A percentile compares a stretch with the other conserved stretches of the same genome.
Conservation (phyloP, 2,329 filamentous ascomycete species). For the Aureobasidium sp. region DNA sequence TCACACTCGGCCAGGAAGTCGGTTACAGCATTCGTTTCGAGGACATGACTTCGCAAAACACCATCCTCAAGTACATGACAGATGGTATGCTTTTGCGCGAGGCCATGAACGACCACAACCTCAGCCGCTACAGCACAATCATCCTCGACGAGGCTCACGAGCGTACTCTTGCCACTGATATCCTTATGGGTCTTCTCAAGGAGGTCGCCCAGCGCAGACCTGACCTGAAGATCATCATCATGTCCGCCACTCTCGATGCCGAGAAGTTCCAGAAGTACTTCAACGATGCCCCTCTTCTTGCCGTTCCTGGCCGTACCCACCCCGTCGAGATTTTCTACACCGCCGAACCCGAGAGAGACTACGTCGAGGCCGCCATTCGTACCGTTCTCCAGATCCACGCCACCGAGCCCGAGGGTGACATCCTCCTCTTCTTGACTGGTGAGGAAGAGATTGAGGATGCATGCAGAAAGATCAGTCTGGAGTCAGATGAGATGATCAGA, state of each 20-base stretch:
- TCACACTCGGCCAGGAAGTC: constrained; percentile 84
- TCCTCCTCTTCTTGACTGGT: constrained; percentile 89
- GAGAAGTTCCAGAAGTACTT: constrained; percentile 98
- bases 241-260: constrained; percentile 94
- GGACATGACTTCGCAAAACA: constrained; percentile 81
- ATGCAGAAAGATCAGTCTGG: constrained; percentile 80
- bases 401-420: constrained; percentile 83
- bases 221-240: constrained; percentile 97
- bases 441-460: constrained; percentile 99
- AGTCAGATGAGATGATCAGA: constrained; percentile 82
- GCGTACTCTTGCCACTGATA: constrained; percentile 91
- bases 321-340: constrained; percentile 99
- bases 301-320: constrained; percentile 89
- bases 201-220: constrained; percentile 72
- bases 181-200: constrained; percentile 93
- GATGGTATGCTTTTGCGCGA: constrained; percentile 97
- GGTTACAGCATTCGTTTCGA: constrained; percentile 99
- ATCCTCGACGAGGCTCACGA: constrained; percentile 99
- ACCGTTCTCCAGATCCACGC: constrained; percentile 97
- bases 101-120: constrained; percentile 89
- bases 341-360: constrained; percentile 89
- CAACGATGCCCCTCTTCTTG: constrained; percentile 83
- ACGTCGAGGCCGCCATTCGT: constrained; percentile 87
- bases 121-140: constrained; percentile 91
- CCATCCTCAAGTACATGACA: constrained; percentile 98